Evolutionary conservation across 345 rosid species (phyloP), one percentile per base, ranked within the genome.

Genomic region (Passiflora organensis): DNA sequence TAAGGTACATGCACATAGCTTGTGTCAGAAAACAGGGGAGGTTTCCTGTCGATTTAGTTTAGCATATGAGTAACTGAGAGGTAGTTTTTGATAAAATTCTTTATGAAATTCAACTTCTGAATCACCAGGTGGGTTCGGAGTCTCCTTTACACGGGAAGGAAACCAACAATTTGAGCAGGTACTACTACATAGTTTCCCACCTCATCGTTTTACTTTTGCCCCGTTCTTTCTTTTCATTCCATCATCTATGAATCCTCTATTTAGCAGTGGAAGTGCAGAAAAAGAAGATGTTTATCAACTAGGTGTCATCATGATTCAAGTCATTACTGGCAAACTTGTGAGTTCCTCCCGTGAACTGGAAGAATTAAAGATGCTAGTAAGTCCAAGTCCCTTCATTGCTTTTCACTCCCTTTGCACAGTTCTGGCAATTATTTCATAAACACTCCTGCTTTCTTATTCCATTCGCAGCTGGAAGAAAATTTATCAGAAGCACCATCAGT

Each of bases 271-370:
- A 66, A 76, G 62, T 28, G 70, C 78, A 52, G 95, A 82, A 68
- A 87, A 83, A 60, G 97, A 91, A 72, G 96, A 91, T 47, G 72
- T 91, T 37, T 91, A 87, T 70, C 96, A 80, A 53, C 79, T 91
- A 25, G 97, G 97, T 18, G 67, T 74, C 32, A 82, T 91, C 55
- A 77, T 87, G 21, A 69, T 85, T 43, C 83, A 85, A 67, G 56
- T 82, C 43, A 87, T 85, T 28, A 77, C 91, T 0, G 91, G 96
- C 1, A 79, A 71, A 74, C n/a, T 69, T 57, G 64, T 76, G 10
- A 62, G 60, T 39, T 72, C 83, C 44, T 11, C 77, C 5, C 25
- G 48, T 15, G 98, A 83, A 67, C 44, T 85, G 69, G 82, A 80
- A 6, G 76, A 76, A 21, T 66, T 80, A 32, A 82, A 76, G 71